Evolutionary conservation across 1,284 basidiomycete species (phyloP).

Genomic region (Leccinum angustisporum): DNA sequence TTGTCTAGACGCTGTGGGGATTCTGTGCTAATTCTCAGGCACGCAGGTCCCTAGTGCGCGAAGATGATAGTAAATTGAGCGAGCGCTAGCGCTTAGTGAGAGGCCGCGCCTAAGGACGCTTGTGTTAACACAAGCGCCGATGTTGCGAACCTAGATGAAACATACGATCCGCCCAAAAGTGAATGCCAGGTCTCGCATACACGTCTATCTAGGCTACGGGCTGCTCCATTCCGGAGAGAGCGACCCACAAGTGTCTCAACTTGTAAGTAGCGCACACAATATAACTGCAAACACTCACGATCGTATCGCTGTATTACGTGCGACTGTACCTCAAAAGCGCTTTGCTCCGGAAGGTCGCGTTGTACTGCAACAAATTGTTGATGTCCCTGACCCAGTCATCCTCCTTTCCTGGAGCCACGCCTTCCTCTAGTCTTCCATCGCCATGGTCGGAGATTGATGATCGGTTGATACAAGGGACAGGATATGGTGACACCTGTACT

Average conservation of each 20-base stretch:
- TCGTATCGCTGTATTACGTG: constrained; percentile 14
- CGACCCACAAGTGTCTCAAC: neutral
- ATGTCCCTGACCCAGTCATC: constrained; percentile 97
- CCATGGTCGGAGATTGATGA: constrained; percentile 65
- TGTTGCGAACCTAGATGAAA: neutral
- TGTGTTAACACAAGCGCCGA: neutral
- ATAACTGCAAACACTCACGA: constrained; percentile 14
- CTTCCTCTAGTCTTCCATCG: constrained; percentile 41
- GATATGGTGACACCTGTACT: constrained; percentile 83
- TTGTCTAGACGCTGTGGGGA: neutral
- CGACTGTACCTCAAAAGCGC: constrained; percentile 61
- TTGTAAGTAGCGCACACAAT: constrained; percentile 1
- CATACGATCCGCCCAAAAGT: constrained; percentile 1
- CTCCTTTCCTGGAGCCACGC: constrained; percentile 73
- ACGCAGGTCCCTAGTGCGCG: neutral
- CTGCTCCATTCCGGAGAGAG: neutral
- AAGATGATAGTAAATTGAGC: neutral
- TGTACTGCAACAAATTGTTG: constrained; percentile 90
- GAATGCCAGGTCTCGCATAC: neutral
- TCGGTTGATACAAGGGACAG: constrained; percentile 91
- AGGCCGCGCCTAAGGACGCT: neutral
- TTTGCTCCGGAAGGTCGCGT: constrained; percentile 89
- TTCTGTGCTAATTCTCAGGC: constrained; percentile 2
- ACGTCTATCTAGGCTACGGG: constrained; percentile 3
- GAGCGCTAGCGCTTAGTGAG: neutral